phyloP scores from a whole-genome alignment of 257 asterid species.

The Petunia axillaris region DNA sequence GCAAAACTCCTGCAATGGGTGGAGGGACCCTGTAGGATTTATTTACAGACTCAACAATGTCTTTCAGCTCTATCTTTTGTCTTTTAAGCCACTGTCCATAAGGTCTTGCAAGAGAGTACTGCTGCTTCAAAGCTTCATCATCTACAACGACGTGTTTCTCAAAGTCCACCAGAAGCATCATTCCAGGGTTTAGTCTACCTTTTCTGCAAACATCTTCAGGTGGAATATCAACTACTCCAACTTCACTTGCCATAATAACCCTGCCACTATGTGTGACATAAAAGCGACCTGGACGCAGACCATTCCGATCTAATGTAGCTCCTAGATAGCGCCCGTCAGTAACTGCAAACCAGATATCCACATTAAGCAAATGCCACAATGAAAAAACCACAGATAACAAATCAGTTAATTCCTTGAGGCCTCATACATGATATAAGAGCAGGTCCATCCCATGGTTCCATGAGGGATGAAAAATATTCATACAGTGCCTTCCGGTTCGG shows the following conservation, averaged over 20 bases:
- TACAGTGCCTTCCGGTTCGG: constrained; percentile 81
- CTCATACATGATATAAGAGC: constrained; percentile 90
- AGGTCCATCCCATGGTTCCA: constrained; percentile 99
- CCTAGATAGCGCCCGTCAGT: constrained; percentile 99
- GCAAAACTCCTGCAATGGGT: constrained; percentile 70
- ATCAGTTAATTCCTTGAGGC: constrained; percentile 16
- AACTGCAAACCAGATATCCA: constrained; percentile 55
- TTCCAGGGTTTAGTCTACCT: constrained; percentile 99
- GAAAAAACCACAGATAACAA: constrained; percentile 4
- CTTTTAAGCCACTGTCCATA: constrained; percentile 90
- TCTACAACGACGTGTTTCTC: constrained; percentile 96
- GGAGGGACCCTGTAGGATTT: constrained; percentile 75
- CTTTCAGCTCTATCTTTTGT: constrained; percentile 83
- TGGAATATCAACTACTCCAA: constrained; percentile 98
- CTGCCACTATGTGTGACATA: constrained; percentile 95
- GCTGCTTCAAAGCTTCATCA: constrained; percentile 96
- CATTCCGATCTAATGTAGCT: constrained; percentile 98
- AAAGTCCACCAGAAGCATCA: constrained; percentile 99
- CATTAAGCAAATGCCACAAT: constrained; percentile 22
- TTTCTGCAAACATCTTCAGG: constrained; percentile 93
- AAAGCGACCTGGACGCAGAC: constrained; percentile 97
- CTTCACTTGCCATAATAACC: constrained; percentile 99
- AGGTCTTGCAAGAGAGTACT: constrained; percentile 91
- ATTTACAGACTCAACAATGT: constrained; percentile 78
- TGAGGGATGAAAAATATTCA: constrained; percentile 88